Conservation (phyloP, 225 moss, liverwort and hornwort species). For the Pseudisothecium myosuroides region DNA sequence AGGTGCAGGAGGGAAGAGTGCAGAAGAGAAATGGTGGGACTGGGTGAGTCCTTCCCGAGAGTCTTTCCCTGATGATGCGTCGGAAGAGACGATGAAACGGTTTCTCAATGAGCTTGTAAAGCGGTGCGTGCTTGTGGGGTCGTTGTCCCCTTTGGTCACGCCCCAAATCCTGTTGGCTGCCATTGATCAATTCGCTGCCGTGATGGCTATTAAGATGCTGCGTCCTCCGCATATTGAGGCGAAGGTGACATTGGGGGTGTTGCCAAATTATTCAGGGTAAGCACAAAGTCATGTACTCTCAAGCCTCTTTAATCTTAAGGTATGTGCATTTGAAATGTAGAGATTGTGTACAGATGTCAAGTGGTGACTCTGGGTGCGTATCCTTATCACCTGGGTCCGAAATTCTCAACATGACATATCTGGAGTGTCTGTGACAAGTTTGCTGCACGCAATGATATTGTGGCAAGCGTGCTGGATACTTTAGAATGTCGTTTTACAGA, state of each 20-base stretch:
- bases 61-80: background rate
- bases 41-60: slow-evolving; percentile 18
- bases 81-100: background rate
- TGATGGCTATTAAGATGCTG: slow-evolving; percentile 53
- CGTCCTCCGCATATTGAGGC: slow-evolving; percentile 11
- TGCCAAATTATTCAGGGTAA: slow-evolving; percentile 22
- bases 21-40: slow-evolving; percentile 60
- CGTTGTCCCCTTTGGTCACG: slow-evolving; percentile 30
- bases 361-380: background rate
- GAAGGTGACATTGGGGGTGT: background rate
- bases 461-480: background rate
- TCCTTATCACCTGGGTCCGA: background rate
- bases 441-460: background rate
- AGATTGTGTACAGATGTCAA: background rate
- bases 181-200: slow-evolving; percentile 69
- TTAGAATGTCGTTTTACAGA: background rate
- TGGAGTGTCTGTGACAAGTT: background rate
- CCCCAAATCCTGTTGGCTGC: slow-evolving; percentile 37
- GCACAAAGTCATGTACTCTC: background rate
- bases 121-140: slow-evolving; percentile 56
- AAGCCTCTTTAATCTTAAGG: background rate
- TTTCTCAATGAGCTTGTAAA: slow-evolving; percentile 20
- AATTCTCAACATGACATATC: background rate
- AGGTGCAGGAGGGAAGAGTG: background rate
- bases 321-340: background rate